Percentiles rank a stretch among this genome's conserved stretches.
These are phyloP conservation scores for Cyberlindnera galapagoensis DNA, from an alignment of 805 yeast species.

Conservation along the genomic window DNA sequence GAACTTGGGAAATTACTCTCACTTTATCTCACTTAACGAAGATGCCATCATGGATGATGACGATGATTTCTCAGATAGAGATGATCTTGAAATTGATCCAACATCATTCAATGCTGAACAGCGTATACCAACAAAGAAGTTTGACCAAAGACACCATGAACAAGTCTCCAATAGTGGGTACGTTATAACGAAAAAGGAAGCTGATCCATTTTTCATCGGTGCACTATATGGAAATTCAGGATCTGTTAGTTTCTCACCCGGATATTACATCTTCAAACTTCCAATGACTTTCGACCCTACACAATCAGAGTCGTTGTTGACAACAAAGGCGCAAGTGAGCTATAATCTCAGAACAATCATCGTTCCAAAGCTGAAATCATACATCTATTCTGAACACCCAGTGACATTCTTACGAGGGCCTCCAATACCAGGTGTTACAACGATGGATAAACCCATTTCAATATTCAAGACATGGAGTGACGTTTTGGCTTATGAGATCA, in stretches of 20 bases:
- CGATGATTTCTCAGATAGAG: constrained; percentile 4
- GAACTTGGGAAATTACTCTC: constrained; percentile 36
- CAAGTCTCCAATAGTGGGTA: constrained; percentile 17
- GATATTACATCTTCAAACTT: constrained; percentile 61
- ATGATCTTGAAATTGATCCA: constrained; percentile 6
- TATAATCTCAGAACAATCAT: constrained; percentile 36
- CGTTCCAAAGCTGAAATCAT: constrained; percentile 24
- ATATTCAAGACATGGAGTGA: constrained; percentile 74
- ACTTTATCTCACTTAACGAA: constrained; percentile 27
- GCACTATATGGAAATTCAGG: constrained; percentile 9
- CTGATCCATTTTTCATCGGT: constrained; percentile 13
- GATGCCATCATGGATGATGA: constrained; percentile 16
- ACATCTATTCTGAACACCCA: constrained; percentile 28
- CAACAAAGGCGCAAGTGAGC: constrained; percentile 40
- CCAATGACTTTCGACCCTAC: constrained; percentile 57
- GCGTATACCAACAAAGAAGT: constrained; percentile 8
- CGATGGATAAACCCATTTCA: constrained; percentile 63
- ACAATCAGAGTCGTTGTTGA: constrained; percentile 54
- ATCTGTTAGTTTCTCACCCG: constrained; percentile 38
- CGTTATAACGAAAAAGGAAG: constrained; percentile 3
- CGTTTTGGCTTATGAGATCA: constrained; percentile 60
- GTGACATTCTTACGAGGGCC: constrained; percentile 34
- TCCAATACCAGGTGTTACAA: constrained; percentile 30
- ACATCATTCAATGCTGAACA: constrained; percentile 12
- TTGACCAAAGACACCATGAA: constrained; percentile 9